Conservation (phyloP, 1,284 basidiomycete genomes). For the Clitocybe nebularis region DNA sequence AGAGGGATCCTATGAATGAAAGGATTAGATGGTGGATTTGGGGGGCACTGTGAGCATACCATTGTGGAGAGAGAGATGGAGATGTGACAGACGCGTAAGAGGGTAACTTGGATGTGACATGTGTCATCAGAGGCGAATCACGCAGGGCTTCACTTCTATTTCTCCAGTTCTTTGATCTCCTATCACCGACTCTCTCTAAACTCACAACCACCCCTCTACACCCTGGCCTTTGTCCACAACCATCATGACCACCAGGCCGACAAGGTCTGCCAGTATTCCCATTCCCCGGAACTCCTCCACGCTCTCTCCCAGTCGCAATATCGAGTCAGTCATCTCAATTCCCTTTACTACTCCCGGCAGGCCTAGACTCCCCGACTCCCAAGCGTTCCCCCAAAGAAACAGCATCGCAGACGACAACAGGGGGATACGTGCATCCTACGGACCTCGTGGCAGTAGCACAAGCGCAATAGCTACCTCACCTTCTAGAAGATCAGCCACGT, state of each 20-base stretch:
- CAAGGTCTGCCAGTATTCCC: constrained; percentile 61
- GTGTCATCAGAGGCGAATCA: background rate
- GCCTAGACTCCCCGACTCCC: constrained; percentile 31
- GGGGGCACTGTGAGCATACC: constrained; percentile 24
- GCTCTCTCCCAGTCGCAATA: constrained; percentile 46
- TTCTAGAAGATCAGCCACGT: constrained; percentile 33
- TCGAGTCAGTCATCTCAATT: constrained; percentile 61
- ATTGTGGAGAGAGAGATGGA: constrained; percentile 27
- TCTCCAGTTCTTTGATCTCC: constrained; percentile 9
- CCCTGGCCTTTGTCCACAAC: too few species aligned
- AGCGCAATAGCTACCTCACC: constrained; percentile 32
- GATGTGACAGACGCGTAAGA: constrained; percentile 3
- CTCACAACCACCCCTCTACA: too few species aligned
- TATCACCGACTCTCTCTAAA: background rate
- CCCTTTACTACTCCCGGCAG: constrained; percentile 44
- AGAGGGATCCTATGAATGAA: constrained; percentile 51
- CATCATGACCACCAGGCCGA: constrained; percentile 51
- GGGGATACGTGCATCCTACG: constrained; percentile 29
- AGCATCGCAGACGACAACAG: constrained; percentile 26
- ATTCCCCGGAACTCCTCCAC: constrained; percentile 46
- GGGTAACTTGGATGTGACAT: constrained; percentile 3
- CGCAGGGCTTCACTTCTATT: constrained; percentile 8
- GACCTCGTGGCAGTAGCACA: constrained; percentile 28
- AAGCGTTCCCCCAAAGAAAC: constrained; percentile 18
- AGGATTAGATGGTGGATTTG: constrained; percentile 6